Evolutionary conservation across 805 yeast genomes (phyloP).

Genomic region (Schizosaccharomyces japonicus): DNA sequence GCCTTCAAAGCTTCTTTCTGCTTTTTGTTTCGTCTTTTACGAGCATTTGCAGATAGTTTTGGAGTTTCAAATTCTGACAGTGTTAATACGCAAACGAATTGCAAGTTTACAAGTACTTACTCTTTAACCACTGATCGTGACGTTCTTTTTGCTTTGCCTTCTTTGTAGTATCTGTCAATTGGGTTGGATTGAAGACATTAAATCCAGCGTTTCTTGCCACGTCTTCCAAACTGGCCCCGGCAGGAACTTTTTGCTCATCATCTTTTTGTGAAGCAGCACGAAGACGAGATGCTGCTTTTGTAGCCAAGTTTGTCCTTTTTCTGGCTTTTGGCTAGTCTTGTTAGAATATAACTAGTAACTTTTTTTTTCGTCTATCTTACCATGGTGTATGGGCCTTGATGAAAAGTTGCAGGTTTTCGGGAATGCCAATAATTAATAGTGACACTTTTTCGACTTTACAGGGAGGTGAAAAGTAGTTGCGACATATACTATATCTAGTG

Average conservation of each 20-base stretch:
- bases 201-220: neutral
- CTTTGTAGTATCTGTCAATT: slow-evolving; percentile 1
- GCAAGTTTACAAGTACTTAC: neutral
- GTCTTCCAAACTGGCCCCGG: neutral
- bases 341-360: too few relatives aligned
- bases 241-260: too few relatives aligned
- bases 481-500: too few relatives aligned
- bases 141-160: neutral
- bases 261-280: neutral
- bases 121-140: neutral
- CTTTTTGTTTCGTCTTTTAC: neutral
- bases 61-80: neutral
- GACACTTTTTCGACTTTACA: too few relatives aligned
- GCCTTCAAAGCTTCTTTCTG: neutral
- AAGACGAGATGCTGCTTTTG: neutral
- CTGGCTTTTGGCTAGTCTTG: neutral
- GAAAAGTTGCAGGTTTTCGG: too few relatives aligned
- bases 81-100: neutral
- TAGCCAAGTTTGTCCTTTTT: neutral
- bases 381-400: too few relatives aligned
- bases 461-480: too few relatives aligned
- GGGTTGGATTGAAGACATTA: neutral
- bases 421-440: too few relatives aligned
- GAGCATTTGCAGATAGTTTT: neutral
- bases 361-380: too few relatives aligned